Conservation (phyloP, 1,139 yeast species). For the Yamadazyma atlantica region DNA sequence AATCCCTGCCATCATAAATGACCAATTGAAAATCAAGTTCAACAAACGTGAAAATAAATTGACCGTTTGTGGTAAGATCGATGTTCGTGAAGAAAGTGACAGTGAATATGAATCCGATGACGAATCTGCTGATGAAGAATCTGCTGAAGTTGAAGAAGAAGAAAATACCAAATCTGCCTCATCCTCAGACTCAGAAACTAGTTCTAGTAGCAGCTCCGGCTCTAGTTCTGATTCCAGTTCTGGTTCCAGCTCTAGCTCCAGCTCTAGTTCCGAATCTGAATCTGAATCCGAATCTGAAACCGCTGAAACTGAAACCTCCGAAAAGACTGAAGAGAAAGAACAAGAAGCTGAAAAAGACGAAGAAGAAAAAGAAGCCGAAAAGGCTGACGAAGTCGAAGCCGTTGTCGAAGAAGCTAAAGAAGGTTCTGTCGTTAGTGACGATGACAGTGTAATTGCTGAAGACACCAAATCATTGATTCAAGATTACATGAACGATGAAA, state of each 20-base stretch:
- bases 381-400: no score
- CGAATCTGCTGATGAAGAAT: constrained; percentile 14
- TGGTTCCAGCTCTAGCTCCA: no score
- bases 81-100: constrained; percentile 19
- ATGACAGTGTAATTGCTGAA: constrained; percentile 41
- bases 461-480: constrained; percentile 41
- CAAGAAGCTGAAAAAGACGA: constrained; percentile 6
- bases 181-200: constrained; percentile 9
- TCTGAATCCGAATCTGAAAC: constrained; percentile 10
- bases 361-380: constrained; percentile 6
- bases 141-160: constrained; percentile 13
- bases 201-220: constrained; percentile 8
- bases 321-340: constrained; percentile 1
- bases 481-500: constrained; percentile 39
- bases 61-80: constrained; percentile 42
- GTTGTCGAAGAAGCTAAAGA: no score
- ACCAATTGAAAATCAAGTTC: constrained; percentile 43
- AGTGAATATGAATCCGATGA: constrained; percentile 19
- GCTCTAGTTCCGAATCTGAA: no score
- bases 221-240: constrained; percentile 16
- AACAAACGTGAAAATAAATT: constrained; percentile 45
- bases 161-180: constrained; percentile 11
- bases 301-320: constrained; percentile 8
- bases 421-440: constrained; percentile 12
- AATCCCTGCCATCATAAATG: constrained; percentile 45